Conservation (phyloP, 441 rosid species). For the Populus hybrid region DNA sequence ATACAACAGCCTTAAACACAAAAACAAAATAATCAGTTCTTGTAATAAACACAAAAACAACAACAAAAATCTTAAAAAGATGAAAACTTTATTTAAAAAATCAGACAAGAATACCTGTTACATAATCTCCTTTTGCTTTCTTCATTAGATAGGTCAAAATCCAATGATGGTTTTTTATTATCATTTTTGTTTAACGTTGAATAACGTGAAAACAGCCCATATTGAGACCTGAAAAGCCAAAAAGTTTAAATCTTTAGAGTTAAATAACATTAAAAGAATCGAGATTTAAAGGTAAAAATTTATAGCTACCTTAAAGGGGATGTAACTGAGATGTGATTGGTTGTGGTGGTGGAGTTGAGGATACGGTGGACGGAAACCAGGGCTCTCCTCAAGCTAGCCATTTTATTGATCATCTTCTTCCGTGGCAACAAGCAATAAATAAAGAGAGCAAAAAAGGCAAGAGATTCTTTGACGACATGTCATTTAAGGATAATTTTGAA, state of each 20-base stretch:
- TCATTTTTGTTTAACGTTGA: slow-evolving; percentile 27
- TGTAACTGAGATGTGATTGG: slow-evolving; percentile 16
- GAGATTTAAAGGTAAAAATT: background rate
- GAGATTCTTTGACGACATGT: background rate
- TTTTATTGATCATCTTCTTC: slow-evolving; percentile 7
- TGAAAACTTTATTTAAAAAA: background rate
- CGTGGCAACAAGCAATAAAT: background rate
- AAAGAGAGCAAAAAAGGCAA: background rate
- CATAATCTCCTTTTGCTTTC: slow-evolving; percentile 63
- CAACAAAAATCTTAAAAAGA: background rate
- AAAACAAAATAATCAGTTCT: background rate
- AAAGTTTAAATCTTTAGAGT: background rate
- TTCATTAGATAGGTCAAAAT: slow-evolving; percentile 63
- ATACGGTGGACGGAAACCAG: slow-evolving; percentile 38
- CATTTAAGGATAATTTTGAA: background rate
- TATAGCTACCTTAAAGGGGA: slow-evolving; percentile 30
- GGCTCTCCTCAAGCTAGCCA: slow-evolving; percentile 54
- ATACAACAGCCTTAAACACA: slow-evolving; percentile 52
- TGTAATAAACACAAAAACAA: background rate
- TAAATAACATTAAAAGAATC: background rate
- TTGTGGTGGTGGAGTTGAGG: slow-evolving; percentile 31
- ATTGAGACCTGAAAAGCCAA: slow-evolving; percentile 31
- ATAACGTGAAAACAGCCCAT: slow-evolving; percentile 39
- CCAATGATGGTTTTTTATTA: slow-evolving; percentile 19
- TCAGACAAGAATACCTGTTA: slow-evolving; percentile 50